Evolutionary conservation across 1,284 basidiomycete species (phyloP), one percentile per base, ranked within the genome.

Genomic region (Irpex lacteus): DNA sequence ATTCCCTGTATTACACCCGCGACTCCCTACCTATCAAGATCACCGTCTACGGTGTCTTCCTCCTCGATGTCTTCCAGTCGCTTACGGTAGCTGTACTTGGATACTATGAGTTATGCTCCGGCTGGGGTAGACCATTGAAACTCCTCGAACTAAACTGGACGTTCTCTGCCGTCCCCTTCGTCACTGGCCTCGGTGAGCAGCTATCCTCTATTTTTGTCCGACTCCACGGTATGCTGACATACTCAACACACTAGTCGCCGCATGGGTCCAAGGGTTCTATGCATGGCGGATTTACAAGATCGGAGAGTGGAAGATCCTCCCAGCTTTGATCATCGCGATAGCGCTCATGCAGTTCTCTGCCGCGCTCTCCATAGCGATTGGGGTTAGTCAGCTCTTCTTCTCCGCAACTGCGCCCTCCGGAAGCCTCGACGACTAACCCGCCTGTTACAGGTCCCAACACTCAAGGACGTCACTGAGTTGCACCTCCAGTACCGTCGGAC

Each of bases 221-320:
- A 2, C 18, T 18, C 40, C 40, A 15, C 40, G 15, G 15, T 15
- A 44, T 2, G 15, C 15, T 44, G 8, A 37, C 38, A 56, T 40
- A 34, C 13, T 61, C 55, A 62, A 34, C 11, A 8, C 44, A 13
- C 32, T 57, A 66, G 65, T 66, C 21, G 60, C 65, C 8, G 50
- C 61, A 9, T 64, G 65, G 59, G 65, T 66, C 6, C 65, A 66
- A 47, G 44, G 54, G 26, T 66, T 66, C 36, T 66, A 66, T 32
- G 63, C 65, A 5, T 66, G 65, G 65, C 36, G 65, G n/a, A 64
- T 66, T n/a, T 62, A 61, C 47, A 60, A 62, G 18, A 57, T 66
- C 21, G 60, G 65, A 32, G 34, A 34, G 4, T 64, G 63, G 63
- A 64, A 1, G 44, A 19, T 64, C 18, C 18, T 63, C 2, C 65